A percentile compares a stretch with the other conserved stretches of the same genome.
phyloP scores from a whole-genome alignment of 2,329 filamentous ascomycete species.

The Aspergillus tanneri region DNA sequence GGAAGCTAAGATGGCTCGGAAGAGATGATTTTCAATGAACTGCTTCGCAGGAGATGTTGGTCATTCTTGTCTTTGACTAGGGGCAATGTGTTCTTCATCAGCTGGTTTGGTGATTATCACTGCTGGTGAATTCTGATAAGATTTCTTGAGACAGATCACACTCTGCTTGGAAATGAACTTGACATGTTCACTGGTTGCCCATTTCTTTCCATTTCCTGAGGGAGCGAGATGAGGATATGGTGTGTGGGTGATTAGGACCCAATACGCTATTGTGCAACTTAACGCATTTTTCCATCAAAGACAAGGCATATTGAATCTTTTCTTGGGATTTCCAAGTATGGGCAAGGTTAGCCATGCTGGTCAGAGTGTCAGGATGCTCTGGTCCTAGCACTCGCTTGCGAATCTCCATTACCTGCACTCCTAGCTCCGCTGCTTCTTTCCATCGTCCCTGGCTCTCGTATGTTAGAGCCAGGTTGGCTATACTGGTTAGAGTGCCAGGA shows the following conservation, averaged over 20 bases:
- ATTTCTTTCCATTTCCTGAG: too few species aligned
- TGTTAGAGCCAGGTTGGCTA: background rate
- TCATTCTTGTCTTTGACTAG: too few species aligned
- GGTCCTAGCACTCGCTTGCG: background rate
- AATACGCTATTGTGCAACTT: background rate
- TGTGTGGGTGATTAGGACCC: background rate
- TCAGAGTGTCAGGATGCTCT: conserved; percentile 2
- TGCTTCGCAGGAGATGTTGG: too few species aligned
- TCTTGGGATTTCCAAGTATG: background rate
- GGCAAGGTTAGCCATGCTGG: conserved; percentile 1
- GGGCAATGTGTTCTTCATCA: too few species aligned
- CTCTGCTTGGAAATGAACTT: too few species aligned
- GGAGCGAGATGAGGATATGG: background rate
- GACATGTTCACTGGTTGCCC: too few species aligned
- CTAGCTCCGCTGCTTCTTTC: background rate
- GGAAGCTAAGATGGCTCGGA: too few species aligned
- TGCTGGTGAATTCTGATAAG: too few species aligned
- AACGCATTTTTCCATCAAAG: background rate
- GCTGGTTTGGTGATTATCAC: too few species aligned
- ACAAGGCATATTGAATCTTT: background rate
- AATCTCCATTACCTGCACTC: background rate
- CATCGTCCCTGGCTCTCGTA: background rate
- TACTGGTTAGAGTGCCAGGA: background rate
- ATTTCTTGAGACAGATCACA: too few species aligned
- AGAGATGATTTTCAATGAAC: too few species aligned